Evolutionary conservation across 2,329 filamentous ascomycete genomes (phyloP).

Genomic region (Penicillium capsulatum): DNA sequence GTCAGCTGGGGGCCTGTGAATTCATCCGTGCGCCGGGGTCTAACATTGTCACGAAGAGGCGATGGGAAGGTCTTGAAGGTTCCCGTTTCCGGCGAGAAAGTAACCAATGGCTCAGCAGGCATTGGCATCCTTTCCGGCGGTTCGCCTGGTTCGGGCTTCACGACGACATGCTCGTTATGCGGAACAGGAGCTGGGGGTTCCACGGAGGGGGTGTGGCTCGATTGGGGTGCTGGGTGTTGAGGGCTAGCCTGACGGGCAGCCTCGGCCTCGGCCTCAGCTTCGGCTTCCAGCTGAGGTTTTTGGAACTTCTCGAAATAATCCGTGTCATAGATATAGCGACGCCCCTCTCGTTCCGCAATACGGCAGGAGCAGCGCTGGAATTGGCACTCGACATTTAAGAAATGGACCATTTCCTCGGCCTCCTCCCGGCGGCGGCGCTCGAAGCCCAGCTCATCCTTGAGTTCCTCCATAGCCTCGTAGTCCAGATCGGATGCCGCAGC

Average conservation of each 20-base stretch:
- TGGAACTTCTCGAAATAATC: slow-evolving; percentile 27
- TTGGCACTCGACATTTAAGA: slow-evolving; percentile 49
- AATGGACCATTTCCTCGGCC: slow-evolving; percentile 55
- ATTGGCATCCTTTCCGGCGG: slow-evolving; percentile 21
- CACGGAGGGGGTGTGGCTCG: slow-evolving; percentile 17
- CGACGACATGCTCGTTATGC: slow-evolving; percentile 1
- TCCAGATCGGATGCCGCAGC: slow-evolving; percentile 30
- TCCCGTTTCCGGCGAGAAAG: slow-evolving; percentile 43
- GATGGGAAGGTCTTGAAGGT: slow-evolving; percentile 42
- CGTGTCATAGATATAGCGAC: slow-evolving; percentile 39
- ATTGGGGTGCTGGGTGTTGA: slow-evolving; percentile 2
- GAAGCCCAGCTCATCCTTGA: slow-evolving; percentile 48
- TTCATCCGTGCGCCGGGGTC: slow-evolving; percentile 20
- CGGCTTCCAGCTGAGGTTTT: slow-evolving; percentile 18
- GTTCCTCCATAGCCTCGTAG: slow-evolving; percentile 41
- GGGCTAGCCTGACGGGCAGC: not conserved
- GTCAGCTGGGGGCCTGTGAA: slow-evolving; percentile 13
- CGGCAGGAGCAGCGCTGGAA: slow-evolving; percentile 48
- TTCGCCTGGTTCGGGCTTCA: slow-evolving; percentile 20
- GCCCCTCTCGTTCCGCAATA: slow-evolving; percentile 41
- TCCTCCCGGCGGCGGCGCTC: slow-evolving; percentile 50
- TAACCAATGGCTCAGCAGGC: slow-evolving; percentile 35
- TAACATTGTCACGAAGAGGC: slow-evolving; percentile 29
- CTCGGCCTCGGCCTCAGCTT: slow-evolving; percentile 6
- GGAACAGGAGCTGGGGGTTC: slow-evolving; percentile 15